Evolutionary conservation across 1,139 yeast species (phyloP).

Genomic region (Protomyces gravidus): DNA sequence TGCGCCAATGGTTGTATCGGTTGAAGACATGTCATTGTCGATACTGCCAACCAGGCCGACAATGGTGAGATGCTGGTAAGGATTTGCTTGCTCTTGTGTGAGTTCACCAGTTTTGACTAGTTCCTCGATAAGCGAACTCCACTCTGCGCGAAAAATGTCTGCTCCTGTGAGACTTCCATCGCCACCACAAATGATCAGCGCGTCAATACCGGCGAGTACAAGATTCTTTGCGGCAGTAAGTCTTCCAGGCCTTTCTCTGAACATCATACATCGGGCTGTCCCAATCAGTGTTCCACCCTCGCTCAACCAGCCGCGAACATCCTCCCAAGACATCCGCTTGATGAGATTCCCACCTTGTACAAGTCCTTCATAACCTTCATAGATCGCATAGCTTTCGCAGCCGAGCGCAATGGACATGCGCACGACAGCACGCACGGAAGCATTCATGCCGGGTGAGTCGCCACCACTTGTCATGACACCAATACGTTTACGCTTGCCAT

Average conservation of each 20-base stretch:
- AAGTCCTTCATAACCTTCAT: slow-evolving; percentile 93
- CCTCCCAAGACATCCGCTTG: slow-evolving; percentile 80
- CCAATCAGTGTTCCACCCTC: slow-evolving; percentile 92
- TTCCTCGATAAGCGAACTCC: slow-evolving; percentile 82
- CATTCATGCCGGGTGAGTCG: slow-evolving; percentile 98
- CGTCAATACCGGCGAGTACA: slow-evolving; percentile 86
- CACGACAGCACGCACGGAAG: slow-evolving; percentile 89
- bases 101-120: slow-evolving; percentile 54
- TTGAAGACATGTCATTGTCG: slow-evolving; percentile 94
- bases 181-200: slow-evolving; percentile 96
- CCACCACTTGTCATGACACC: slow-evolving; percentile 99
- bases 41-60: slow-evolving; percentile 96
- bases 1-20: slow-evolving; percentile 96
- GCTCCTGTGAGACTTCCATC: slow-evolving; percentile 98
- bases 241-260: slow-evolving; percentile 80
- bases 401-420: slow-evolving; percentile 81
- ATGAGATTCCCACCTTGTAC: slow-evolving; percentile 70
- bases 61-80: slow-evolving; percentile 71
- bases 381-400: slow-evolving; percentile 91
- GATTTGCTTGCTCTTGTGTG: slow-evolving; percentile 53
- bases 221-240: slow-evolving; percentile 75
- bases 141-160: slow-evolving; percentile 83
- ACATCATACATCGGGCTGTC: slow-evolving; percentile 86
- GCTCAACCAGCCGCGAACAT: slow-evolving; percentile 85
- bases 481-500: slow-evolving; percentile 50